A percentile compares a stretch with the other conserved stretches of the same genome.
phyloP scores from a whole-genome alignment of 2,329 filamentous ascomycete genomes.

The Bipolaris victoriae region DNA sequence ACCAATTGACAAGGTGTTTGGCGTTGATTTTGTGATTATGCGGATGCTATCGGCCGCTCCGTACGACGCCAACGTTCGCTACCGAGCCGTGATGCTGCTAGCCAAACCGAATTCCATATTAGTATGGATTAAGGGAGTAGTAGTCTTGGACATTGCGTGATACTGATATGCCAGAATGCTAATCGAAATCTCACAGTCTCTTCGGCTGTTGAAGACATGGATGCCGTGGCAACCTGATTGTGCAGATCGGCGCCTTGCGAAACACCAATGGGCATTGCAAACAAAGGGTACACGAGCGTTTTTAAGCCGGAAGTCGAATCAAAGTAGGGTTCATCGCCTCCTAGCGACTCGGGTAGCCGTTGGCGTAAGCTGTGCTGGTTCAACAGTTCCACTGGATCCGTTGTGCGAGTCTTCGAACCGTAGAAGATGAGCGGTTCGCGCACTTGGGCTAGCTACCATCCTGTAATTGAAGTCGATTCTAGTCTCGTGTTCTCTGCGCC shows the following conservation, averaged over 20 bases:
- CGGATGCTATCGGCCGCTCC: conserved; percentile 42
- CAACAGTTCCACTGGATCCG: conserved; percentile 40
- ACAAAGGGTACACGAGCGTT: conserved; percentile 2
- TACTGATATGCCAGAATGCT: not conserved
- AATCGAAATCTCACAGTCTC: not conserved
- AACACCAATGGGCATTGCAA: conserved; percentile 3
- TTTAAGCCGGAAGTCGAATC: conserved; percentile 9
- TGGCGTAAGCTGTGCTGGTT: conserved; percentile 33
- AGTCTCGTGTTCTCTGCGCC: conserved; percentile 6
- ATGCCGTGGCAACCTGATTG: not conserved
- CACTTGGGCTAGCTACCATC: conserved; percentile 8
- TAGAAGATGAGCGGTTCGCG: conserved; percentile 14
- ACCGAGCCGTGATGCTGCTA: conserved; percentile 23
- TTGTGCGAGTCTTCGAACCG: conserved; percentile 36
- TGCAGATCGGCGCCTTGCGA: conserved; percentile 3
- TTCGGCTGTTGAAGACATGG: not conserved
- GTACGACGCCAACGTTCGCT: conserved; percentile 43
- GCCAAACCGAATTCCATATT: conserved; percentile 5
- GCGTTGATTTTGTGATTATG: conserved; percentile 12
- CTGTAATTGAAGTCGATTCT: conserved; percentile 11
- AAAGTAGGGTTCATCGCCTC: conserved; percentile 4
- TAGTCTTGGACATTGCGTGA: not conserved
- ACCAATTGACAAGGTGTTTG: conserved; percentile 23
- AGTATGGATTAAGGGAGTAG: not conserved
- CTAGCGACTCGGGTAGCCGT: conserved; percentile 17